A percentile compares a stretch with the other conserved stretches of the same genome.
phyloP scores from a whole-genome alignment of 208 protist species.

The Blastocrithidia nonstop region DNA sequence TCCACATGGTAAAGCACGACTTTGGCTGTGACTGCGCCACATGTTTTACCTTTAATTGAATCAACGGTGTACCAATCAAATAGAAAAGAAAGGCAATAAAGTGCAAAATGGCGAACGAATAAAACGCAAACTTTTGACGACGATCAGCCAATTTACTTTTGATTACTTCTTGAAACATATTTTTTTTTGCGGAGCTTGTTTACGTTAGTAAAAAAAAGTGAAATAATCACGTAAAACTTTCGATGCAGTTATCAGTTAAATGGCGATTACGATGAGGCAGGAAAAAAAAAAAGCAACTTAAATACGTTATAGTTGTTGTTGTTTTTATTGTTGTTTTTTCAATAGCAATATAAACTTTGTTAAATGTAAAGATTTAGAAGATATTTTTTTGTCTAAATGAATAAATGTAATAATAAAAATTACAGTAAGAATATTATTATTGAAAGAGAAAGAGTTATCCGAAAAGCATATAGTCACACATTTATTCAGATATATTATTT shows the following conservation, averaged over 20 bases:
- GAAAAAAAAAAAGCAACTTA: slow-evolving; percentile 4
- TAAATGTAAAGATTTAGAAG: slow-evolving; percentile 3
- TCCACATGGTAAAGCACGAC: background rate
- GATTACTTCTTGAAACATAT: slow-evolving; percentile 1
- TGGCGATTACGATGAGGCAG: slow-evolving; percentile 2
- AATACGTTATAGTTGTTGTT: background rate
- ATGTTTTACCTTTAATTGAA: background rate
- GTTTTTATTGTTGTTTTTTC: background rate
- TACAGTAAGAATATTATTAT: slow-evolving; percentile 1
- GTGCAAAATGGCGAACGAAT: background rate
- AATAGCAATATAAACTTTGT: slow-evolving; percentile 1
- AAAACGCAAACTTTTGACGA: background rate
- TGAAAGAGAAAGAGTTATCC: slow-evolving; percentile 2
- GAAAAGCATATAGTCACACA: background rate
- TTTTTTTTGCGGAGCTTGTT: too few relatives aligned
- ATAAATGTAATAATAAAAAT: slow-evolving; percentile 6
- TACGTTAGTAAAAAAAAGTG: background rate
- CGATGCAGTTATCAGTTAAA: background rate
- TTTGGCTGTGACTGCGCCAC: background rate
- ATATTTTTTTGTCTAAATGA: background rate
- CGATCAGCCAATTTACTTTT: slow-evolving; percentile 1
- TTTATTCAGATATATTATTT: slow-evolving; percentile 3
- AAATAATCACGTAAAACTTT: slow-evolving; percentile 5
- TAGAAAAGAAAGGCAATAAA: too few relatives aligned
- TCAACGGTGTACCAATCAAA: too few relatives aligned